Evolutionary conservation across 75 land plant genomes (phyloP).

Genomic region (Sequoia sempervirens): DNA sequence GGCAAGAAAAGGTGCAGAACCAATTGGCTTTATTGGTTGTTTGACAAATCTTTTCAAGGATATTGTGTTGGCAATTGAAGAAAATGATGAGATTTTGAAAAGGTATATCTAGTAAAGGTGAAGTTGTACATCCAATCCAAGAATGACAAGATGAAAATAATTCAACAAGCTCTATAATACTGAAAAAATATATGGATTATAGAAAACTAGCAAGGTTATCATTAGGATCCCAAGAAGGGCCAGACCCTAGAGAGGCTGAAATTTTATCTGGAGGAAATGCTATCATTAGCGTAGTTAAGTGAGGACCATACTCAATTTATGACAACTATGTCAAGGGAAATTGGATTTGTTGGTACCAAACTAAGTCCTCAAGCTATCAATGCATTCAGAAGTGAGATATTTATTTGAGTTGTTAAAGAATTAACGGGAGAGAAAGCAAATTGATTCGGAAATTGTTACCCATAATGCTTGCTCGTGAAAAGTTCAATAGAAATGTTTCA

Average conservation of each 20-base stretch:
- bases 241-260: too few species aligned
- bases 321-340: slow-evolving; percentile 65
- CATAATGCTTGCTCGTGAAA: too few species aligned
- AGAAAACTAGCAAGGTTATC: too few species aligned
- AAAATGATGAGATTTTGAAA: slow-evolving; percentile 69
- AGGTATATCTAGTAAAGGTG: slow-evolving; percentile 76
- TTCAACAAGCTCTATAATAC: slow-evolving; percentile 5
- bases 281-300: slow-evolving; percentile 11
- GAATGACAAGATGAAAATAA: slow-evolving; percentile 93
- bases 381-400: slow-evolving; percentile 49
- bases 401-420: slow-evolving; percentile 50
- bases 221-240: too few species aligned
- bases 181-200: too few species aligned
- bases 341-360: slow-evolving; percentile 64
- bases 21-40: slow-evolving; percentile 57
- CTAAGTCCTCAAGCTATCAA: slow-evolving; percentile 60
- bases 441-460: too few species aligned
- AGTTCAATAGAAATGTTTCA: too few species aligned
- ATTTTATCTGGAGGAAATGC: too few species aligned
- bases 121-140: slow-evolving; percentile 60
- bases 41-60: slow-evolving; percentile 77
- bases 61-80: slow-evolving; percentile 78
- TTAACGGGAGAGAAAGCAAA: slow-evolving; percentile 20
- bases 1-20: background rate
- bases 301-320: slow-evolving; percentile 90